A percentile compares a stretch with the other conserved stretches of the same genome.
phyloP scores from a whole-genome alignment of 2,329 filamentous ascomycete genomes.

The Penicillium janthinellum region DNA sequence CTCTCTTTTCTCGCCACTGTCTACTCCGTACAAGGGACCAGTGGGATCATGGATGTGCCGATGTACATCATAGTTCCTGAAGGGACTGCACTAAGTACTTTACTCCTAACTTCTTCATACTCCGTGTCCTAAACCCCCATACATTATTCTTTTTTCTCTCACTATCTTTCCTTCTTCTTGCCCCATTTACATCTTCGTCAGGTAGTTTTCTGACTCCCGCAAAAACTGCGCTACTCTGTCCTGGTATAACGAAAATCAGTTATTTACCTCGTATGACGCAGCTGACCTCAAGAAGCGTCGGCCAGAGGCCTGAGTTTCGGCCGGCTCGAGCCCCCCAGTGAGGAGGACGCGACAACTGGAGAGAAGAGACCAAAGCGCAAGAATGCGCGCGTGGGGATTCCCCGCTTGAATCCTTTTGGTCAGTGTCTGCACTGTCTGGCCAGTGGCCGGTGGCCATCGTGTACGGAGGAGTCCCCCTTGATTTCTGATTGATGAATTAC shows the following conservation, averaged over 20 bases:
- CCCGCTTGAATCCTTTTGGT: background rate
- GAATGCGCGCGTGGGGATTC: conserved; percentile 12
- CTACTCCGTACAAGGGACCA: background rate
- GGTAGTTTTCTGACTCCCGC: background rate
- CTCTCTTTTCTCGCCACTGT: background rate
- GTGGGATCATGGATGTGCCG: background rate
- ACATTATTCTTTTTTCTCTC: background rate
- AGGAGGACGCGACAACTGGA: background rate
- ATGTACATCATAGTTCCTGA: background rate
- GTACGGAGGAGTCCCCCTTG: background rate
- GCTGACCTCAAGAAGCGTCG: background rate
- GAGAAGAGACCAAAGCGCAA: conserved; percentile 17
- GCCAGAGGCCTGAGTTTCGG: conserved; percentile 17
- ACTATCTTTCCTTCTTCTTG: background rate
- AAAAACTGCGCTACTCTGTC: background rate
- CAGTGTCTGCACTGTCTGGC: background rate
- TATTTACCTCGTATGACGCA: background rate
- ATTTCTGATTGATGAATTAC: background rate
- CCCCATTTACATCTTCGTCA: background rate
- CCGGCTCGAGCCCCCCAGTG: background rate
- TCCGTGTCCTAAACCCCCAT: background rate
- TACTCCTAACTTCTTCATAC: background rate
- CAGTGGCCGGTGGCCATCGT: too few relatives aligned
- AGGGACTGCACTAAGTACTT: background rate
- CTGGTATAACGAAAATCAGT: background rate